Evolutionary conservation across 2,329 filamentous ascomycete genomes (phyloP).

Genomic region (Colletotrichum gigasporum): DNA sequence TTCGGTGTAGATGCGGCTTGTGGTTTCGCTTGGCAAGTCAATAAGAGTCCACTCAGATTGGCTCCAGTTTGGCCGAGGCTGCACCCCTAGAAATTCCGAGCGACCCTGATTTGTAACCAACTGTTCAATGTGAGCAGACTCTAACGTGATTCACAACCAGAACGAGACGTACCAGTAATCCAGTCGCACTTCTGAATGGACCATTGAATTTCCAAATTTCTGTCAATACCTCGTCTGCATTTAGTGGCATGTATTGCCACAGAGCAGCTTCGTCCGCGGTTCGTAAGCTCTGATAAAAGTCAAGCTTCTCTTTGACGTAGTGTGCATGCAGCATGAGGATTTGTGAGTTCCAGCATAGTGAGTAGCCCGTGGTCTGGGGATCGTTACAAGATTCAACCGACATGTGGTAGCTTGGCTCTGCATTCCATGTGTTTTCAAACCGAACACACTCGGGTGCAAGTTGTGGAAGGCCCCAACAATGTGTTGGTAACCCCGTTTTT

Average conservation of each 20-base stretch:
- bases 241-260: background rate
- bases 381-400: background rate
- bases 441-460: background rate
- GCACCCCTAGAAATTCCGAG: background rate
- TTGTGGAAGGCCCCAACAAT: background rate
- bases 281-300: background rate
- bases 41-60: background rate
- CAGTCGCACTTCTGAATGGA: background rate
- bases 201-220: constrained; percentile 4
- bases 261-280: background rate
- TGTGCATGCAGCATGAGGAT: constrained; percentile 3
- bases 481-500: background rate
- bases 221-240: background rate
- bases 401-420: background rate
- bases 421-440: background rate
- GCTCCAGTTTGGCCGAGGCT: background rate
- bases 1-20: background rate
- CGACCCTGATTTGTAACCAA: background rate
- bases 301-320: background rate
- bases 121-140: background rate
- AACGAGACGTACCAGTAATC: background rate
- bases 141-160: no score
- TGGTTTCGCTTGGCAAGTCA: background rate
- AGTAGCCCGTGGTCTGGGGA: constrained; percentile 1
- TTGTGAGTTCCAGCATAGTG: background rate